Evolutionary conservation across 495 filamentous ascomycete genomes (phyloP).

Genomic region (Penicillium mononematosum): DNA sequence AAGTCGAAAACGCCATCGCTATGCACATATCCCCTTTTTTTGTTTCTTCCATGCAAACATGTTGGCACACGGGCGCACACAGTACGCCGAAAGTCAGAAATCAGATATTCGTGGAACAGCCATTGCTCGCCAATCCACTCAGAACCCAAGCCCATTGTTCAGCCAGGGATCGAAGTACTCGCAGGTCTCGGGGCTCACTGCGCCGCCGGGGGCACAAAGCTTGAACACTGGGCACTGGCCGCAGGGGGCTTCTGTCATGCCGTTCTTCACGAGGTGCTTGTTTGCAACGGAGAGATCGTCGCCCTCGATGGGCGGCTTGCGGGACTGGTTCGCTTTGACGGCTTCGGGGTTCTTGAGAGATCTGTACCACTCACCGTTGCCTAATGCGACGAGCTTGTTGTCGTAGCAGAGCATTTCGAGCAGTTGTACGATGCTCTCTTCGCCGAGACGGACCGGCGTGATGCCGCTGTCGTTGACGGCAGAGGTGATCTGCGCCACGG

Average conservation of each 20-base stretch:
- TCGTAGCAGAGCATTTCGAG: constrained; percentile 86
- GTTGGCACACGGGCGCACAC: constrained; percentile 10
- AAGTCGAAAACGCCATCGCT: constrained; percentile 44
- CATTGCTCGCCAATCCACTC: constrained; percentile 10
- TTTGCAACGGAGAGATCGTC: constrained; percentile 23
- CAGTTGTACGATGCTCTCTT: constrained; percentile 74
- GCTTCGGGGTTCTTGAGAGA: constrained; percentile 41
- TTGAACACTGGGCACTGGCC: constrained; percentile 92
- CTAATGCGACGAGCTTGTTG: constrained; percentile 57
- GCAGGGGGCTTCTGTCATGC: constrained; percentile 85
- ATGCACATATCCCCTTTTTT: constrained; percentile 31
- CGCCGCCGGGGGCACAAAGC: constrained; percentile 82
- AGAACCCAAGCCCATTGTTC: constrained; percentile 40
- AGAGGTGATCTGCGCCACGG: constrained; percentile 65
- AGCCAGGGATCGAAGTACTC: constrained; percentile 90
- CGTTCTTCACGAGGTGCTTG: constrained; percentile 49
- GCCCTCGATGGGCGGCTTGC: constrained; percentile 33
- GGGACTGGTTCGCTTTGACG: constrained; percentile 43
- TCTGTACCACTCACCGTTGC: constrained; percentile 53
- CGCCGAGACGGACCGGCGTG: constrained; percentile 61
- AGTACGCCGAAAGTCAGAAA: constrained; percentile 11
- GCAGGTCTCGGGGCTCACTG: constrained; percentile 84
- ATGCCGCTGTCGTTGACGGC: constrained; percentile 66
- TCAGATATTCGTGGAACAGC: neutral
- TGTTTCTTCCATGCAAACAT: constrained; percentile 21